Base-by-base conservation (phyloP, 2,329 filamentous ascomycete genomes). In the Phoma herbarum region DNA sequence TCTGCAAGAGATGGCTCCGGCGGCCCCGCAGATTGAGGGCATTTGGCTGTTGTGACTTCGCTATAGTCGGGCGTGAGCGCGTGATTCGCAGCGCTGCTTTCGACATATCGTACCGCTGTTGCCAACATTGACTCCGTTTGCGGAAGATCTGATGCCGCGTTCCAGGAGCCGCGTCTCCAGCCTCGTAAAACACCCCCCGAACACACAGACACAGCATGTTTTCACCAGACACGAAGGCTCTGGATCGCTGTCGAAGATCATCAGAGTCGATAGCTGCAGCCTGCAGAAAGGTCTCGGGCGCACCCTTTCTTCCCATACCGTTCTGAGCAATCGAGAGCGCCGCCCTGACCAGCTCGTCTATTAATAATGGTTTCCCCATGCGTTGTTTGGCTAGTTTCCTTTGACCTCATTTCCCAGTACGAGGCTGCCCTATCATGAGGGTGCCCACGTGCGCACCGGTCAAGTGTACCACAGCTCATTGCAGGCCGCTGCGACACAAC, bases 391-490 rank as follows among this genome's bases (percentile, higher is more conserved):
- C 49, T 52, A 44, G 55, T n/a, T 23, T 23, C 29, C 18, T 42
- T 41, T 23, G 6, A 58, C 29, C 55, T 59, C 56, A 59, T 59
- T 45, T 59, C 50, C 44, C 45, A 11, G 44, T 59, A 59, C 56
- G 56, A 59, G 56, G 10, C 43, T 53, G 50, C 49, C 49, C 25
- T 43, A 43, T 14, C 23, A 12, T 42, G 41, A 26, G 11, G 2
- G 26, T 48, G 39, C 49, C 43, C 56, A 59, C 50, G 45, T 53
- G 50, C 39, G 39, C 50, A 45, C 50, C 45, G 23, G 31, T 41
- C 49, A 39, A n/a, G 43, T 20, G 20, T 10, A 39, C 20, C 16
- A 26, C 52, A 35, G 39, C 43, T 26, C 29, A 23, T 16, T 53
- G 46, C 53, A 37, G 39, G 29, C 44, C 37, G 10, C 22, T n/a